These are phyloP conservation scores for Aphanomyces astaci DNA, from an alignment of 352 stramenopile species.

Conservation along the genomic window DNA sequence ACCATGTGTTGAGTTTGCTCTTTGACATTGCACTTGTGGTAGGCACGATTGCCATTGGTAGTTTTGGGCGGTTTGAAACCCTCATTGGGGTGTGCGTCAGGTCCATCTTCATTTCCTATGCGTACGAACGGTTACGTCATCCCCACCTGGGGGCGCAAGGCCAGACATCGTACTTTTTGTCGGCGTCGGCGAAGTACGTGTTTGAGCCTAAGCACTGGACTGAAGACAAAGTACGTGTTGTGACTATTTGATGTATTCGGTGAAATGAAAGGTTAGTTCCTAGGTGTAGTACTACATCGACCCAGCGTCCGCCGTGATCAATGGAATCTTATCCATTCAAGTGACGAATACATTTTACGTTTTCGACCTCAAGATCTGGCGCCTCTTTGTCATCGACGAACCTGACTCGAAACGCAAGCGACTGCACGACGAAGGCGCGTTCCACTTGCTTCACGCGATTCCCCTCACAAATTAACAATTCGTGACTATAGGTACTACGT, in stretches of 20 bases:
- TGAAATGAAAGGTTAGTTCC: not conserved
- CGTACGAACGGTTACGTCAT: not conserved
- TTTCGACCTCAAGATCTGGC: conserved; percentile 22
- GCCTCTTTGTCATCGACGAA: not conserved
- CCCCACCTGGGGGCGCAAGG: not conserved
- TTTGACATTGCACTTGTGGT: not conserved
- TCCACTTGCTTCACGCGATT: not conserved
- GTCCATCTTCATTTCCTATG: not conserved
- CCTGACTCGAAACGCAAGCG: not conserved
- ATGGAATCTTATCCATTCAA: conserved; percentile 5
- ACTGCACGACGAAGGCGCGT: not conserved
- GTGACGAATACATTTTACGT: not conserved
- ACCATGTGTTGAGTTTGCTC: too few relatives aligned
- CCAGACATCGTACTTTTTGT: not conserved
- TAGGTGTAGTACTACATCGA: not conserved
- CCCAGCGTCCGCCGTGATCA: conserved; percentile 1
- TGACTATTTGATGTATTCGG: not conserved
- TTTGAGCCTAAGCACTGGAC: not conserved
- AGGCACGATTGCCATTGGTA: conserved; percentile 2
- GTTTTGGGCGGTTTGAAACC: not conserved
- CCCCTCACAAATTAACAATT: not conserved
- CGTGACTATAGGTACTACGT: too few relatives aligned
- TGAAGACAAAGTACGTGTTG: not conserved
- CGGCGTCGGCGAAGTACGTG: not conserved
- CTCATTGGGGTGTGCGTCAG: not conserved